These are phyloP conservation scores for Gaeumannomyces sp. DNA, from an alignment of 2,329 filamentous ascomycete species.

Conservation along the genomic window DNA sequence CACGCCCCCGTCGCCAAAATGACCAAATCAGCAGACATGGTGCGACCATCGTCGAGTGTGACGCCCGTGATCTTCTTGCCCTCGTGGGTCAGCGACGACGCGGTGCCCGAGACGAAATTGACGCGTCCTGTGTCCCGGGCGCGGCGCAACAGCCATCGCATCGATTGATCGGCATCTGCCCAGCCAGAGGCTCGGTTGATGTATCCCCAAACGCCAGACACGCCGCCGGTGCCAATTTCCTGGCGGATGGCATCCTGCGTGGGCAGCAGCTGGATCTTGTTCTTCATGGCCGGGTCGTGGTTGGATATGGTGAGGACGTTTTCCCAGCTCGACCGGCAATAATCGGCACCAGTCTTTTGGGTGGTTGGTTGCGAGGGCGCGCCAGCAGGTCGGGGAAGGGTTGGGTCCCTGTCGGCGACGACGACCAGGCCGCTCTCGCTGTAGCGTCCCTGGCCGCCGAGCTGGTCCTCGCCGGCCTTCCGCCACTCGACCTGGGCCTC, in stretches of 20 bases:
- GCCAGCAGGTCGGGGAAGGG: constrained; percentile 9
- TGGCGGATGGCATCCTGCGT: constrained; percentile 36
- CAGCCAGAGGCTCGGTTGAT: constrained; percentile 70
- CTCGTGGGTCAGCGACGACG: constrained; percentile 32
- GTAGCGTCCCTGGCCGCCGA: constrained; percentile 62
- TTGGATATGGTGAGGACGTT: constrained; percentile 52
- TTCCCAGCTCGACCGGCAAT: constrained; percentile 52
- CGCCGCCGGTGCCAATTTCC: constrained; percentile 39
- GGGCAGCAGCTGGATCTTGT: constrained; percentile 39
- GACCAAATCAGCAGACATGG: constrained; percentile 53
- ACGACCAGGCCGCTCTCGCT: constrained; percentile 63
- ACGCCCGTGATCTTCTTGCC: constrained; percentile 48
- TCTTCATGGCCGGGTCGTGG: constrained; percentile 28
- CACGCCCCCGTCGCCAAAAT: constrained; percentile 84
- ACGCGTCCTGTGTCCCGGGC: constrained; percentile 51
- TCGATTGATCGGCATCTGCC: constrained; percentile 68
- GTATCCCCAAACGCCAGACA: constrained; percentile 61
- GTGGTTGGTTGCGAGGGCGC: not conserved
- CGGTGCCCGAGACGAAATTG: constrained; percentile 45
- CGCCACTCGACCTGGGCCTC: constrained; percentile 67
- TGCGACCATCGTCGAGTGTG: constrained; percentile 28
- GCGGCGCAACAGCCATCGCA: constrained; percentile 55
- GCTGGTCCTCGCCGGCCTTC: constrained; percentile 43
- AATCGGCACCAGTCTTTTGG: constrained; percentile 45
- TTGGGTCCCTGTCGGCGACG: constrained; percentile 41